Percentiles rank a stretch among this genome's conserved stretches.
Conservation (phyloP, 305 asterid species). For the Fraxinus xanthoxyloides region DNA sequence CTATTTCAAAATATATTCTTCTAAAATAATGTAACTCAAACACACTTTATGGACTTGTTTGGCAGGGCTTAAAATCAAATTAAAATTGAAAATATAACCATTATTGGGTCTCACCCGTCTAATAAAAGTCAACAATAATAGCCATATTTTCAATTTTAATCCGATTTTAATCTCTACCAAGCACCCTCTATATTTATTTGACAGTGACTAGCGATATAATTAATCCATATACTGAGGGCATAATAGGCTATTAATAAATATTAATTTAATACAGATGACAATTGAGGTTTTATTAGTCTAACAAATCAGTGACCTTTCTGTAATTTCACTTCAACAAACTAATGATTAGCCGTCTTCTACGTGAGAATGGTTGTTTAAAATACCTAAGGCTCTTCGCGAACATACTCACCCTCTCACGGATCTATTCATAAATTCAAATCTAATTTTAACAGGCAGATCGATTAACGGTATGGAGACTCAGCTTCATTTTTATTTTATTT, state of each 20-base stretch:
- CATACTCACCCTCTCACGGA: not conserved
- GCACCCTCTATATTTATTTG: not conserved
- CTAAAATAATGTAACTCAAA: too few relatives aligned
- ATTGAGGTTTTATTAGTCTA: not conserved
- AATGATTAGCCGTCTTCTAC: conserved; percentile 26
- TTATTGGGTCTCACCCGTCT: too few relatives aligned
- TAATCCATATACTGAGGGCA: too few relatives aligned
- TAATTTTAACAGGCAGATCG: not conserved
- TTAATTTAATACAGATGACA: conserved; percentile 1
- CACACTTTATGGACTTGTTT: too few relatives aligned
- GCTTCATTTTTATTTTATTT: not conserved
- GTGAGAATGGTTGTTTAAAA: conserved; percentile 25
- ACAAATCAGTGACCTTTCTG: conserved; percentile 14
- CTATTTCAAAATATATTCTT: too few relatives aligned
- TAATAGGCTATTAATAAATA: not conserved
- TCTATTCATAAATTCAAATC: not conserved
- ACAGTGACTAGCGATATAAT: not conserved
- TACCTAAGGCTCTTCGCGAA: not conserved
- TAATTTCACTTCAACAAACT: conserved; percentile 2
- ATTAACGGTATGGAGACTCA: not conserved
- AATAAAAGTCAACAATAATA: too few relatives aligned
- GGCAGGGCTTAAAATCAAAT: too few relatives aligned
- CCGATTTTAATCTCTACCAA: too few relatives aligned
- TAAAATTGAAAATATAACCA: too few relatives aligned
- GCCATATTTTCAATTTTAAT: too few relatives aligned